These are phyloP conservation scores for Raphanus hybrid DNA, from an alignment of 441 rosid genomes.

Conservation along the genomic window DNA sequence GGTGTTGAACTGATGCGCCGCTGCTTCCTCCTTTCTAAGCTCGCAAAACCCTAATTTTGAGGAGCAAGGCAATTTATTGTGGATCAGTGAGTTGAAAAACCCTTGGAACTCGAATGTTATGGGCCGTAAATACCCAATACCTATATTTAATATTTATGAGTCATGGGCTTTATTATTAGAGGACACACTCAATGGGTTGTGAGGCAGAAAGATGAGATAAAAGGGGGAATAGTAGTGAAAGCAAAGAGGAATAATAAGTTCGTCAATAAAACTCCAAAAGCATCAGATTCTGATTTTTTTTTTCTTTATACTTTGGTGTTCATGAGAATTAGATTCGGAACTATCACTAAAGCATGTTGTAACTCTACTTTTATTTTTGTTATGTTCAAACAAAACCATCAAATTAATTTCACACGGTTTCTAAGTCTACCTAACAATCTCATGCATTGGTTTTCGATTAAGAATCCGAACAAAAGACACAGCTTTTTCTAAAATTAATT, in stretches of 20 bases:
- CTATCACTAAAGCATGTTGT: constrained; percentile 27
- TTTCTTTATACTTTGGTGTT: constrained; percentile 28
- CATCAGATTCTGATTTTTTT: constrained; percentile 35
- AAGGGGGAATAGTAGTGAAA: constrained; percentile 17
- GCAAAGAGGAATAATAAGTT: constrained; percentile 31
- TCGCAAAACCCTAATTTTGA: constrained; percentile 20
- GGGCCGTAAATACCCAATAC: constrained; percentile 18
- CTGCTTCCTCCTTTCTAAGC: constrained; percentile 18
- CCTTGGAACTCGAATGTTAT: not conserved
- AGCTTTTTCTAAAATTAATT: constrained; percentile 31
- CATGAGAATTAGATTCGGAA: constrained; percentile 36
- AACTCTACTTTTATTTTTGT: not conserved
- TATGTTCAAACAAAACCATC: not conserved
- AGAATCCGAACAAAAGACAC: constrained; percentile 32
- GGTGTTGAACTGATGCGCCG: not conserved
- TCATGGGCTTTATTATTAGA: not conserved
- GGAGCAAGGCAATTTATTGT: not conserved
- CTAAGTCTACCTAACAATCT: constrained; percentile 14
- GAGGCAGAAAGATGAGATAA: not conserved
- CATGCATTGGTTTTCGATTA: constrained; percentile 25
- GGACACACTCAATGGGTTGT: not conserved
- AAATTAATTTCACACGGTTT: constrained; percentile 32
- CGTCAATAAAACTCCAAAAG: constrained; percentile 19
- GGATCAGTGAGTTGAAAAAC: not conserved
- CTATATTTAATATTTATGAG: not conserved